Evolutionary conservation across 225 moss, liverwort and hornwort species (phyloP).

Genomic region (Neckera pumila): DNA sequence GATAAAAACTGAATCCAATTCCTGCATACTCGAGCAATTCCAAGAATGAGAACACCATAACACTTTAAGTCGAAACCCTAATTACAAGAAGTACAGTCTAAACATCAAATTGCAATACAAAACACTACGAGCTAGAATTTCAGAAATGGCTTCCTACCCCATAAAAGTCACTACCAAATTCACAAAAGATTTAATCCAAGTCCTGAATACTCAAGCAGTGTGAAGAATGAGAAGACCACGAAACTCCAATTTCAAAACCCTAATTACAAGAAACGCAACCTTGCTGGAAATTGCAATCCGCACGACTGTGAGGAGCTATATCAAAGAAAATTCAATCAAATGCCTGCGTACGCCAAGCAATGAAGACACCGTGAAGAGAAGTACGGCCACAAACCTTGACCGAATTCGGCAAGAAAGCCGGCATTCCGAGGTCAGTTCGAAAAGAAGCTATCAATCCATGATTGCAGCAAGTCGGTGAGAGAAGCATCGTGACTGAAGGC

Average conservation of each 20-base stretch:
- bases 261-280: neutral
- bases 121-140: neutral
- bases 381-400: slow-evolving; percentile 2
- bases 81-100: neutral
- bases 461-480: neutral
- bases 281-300: neutral
- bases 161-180: neutral
- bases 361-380: neutral
- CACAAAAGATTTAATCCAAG: neutral
- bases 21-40: neutral
- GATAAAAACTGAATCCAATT: neutral
- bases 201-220: neutral
- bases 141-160: neutral
- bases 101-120: neutral
- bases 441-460: neutral
- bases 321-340: neutral
- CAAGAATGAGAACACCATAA: neutral
- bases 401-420: neutral
- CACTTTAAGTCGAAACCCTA: neutral
- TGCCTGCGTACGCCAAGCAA: neutral
- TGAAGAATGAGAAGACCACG: neutral
- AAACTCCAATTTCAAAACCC: neutral
- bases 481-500: neutral
- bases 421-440: neutral
- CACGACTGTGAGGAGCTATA: neutral